phyloP scores from a whole-genome alignment of 2,329 filamentous ascomycete species.

The Leptosphaerulina australis region DNA sequence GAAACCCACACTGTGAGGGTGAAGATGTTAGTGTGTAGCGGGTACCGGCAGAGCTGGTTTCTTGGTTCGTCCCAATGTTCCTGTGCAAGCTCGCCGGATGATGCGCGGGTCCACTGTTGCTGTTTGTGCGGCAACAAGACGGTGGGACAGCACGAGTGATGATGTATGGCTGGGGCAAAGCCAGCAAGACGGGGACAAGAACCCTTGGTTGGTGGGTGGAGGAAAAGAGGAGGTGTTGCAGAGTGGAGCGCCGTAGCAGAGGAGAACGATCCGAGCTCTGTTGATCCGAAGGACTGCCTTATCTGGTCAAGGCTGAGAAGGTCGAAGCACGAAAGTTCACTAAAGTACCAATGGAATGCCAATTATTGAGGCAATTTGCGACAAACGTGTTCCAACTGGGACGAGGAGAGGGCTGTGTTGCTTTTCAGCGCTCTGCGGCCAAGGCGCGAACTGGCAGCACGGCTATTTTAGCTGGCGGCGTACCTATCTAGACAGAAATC shows the following conservation, averaged over 20 bases:
- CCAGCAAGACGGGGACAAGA: constrained; percentile 10
- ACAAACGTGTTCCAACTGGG: constrained; percentile 5
- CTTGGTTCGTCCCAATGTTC: constrained; percentile 8
- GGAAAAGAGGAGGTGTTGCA: constrained; percentile 29
- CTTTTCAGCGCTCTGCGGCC: constrained; percentile 14
- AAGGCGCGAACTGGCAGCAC: constrained; percentile 3
- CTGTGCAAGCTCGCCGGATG: constrained; percentile 12
- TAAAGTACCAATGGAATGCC: neutral
- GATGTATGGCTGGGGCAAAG: constrained; percentile 26
- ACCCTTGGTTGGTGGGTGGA: constrained; percentile 22
- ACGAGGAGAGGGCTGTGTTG: constrained; percentile 10
- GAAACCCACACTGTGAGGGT: no score
- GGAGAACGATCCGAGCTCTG: constrained; percentile 21
- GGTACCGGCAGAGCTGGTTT: constrained; percentile 11
- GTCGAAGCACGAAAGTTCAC: constrained; percentile 5
- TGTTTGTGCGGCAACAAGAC: constrained; percentile 22
- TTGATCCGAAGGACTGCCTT: constrained; percentile 11
- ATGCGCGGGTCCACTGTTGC: constrained; percentile 17
- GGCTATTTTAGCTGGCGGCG: constrained; percentile 18
- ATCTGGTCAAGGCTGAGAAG: constrained; percentile 9
- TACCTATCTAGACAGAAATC: constrained; percentile 24
- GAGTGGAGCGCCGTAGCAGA: constrained; percentile 26
- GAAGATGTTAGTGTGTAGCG: constrained; percentile 30
- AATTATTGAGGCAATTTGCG: constrained; percentile 3
- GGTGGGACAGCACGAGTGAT: constrained; percentile 25